A percentile compares a stretch with the other conserved stretches of the same genome.
Conservation (phyloP, 2,329 filamentous ascomycete species). For the Massarina eburnea region DNA sequence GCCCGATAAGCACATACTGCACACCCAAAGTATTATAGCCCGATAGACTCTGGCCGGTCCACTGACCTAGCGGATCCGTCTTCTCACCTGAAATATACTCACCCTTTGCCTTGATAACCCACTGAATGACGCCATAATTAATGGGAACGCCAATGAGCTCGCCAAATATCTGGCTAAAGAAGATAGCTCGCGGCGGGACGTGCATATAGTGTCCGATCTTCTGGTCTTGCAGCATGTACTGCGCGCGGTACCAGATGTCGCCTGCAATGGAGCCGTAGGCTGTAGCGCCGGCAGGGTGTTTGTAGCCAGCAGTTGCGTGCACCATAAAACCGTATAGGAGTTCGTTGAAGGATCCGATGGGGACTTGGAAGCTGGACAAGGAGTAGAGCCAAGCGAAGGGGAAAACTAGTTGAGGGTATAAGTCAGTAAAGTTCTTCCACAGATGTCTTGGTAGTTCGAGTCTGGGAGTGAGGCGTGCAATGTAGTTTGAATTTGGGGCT, state of each 20-base stretch:
- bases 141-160: constrained; percentile 61
- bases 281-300: constrained; percentile 61
- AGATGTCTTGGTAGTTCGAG: too few relatives aligned
- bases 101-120: constrained; percentile 60
- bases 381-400: constrained; percentile 63
- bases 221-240: constrained; percentile 60
- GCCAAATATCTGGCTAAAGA: constrained; percentile 64
- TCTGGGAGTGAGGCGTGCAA: too few relatives aligned
- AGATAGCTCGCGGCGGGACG: constrained; percentile 59
- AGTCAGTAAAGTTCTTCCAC: too few relatives aligned
- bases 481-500: too few relatives aligned
- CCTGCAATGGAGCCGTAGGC: constrained; percentile 62
- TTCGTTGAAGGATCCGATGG: constrained; percentile 63
- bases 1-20: constrained; percentile 62
- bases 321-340: constrained; percentile 63
- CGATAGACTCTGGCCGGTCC: constrained; percentile 60
- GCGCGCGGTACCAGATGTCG: constrained; percentile 55
- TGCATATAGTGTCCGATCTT: constrained; percentile 69
- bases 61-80: constrained; percentile 60
- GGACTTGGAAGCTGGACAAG: constrained; percentile 57
- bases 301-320: constrained; percentile 45
- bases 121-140: constrained; percentile 63
- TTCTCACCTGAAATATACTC: constrained; percentile 56
- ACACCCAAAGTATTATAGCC: constrained; percentile 57
- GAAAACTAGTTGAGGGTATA: too few relatives aligned